Base-by-base conservation (phyloP, 176 grass and related monocot species). In the Guadua angustifolia region DNA sequence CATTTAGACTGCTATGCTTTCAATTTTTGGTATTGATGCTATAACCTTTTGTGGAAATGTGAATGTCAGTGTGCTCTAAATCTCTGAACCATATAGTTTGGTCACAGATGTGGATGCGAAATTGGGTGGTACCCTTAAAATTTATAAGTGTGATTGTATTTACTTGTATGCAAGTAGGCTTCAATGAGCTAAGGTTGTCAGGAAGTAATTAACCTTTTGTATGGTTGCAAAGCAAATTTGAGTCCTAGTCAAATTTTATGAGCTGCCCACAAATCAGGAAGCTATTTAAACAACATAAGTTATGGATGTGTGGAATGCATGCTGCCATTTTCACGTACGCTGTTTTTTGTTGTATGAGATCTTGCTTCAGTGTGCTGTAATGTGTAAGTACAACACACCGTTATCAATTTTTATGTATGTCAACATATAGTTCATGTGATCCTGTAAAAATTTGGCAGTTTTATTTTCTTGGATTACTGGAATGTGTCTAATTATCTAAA, bases 401-500 rank as follows among this genome's bases (percentile, higher is more conserved):
- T 61, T 49, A 22, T 7, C 19, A 74, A 64, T 26, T 82, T 9
- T 32, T 39, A 33, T 63, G 42, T 25, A 74, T 64, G 43, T 49
- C 26, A 49, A 38, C 45, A 84, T 50, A 52, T 84, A 0, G 15
- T 42, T 52, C 33, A 36, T 74, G 7, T 83, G 22, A 18, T 66
- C 71, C 29, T 38, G 45, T 75, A 56, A 64, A 76, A 84, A 57
- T 9, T 33, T 44, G 45, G 4, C 19, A 38, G 6, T 17, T 68
- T 42, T 77, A 40, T 24, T 26, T 66, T 59, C 32, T 67, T 84
- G 44, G 71, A 38, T 85, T 35, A 43, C 18, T 82, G n/a, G 19
- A 73, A 64, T 17, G 18, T 43, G 18, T 69, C 77, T 94, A 59
- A 77, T 67, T 80, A 36, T 85, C 58, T 86, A 66, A 84, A 55